Evolutionary conservation across 257 asterid species (phyloP).

Genomic region (Linderniella brevidens): DNA sequence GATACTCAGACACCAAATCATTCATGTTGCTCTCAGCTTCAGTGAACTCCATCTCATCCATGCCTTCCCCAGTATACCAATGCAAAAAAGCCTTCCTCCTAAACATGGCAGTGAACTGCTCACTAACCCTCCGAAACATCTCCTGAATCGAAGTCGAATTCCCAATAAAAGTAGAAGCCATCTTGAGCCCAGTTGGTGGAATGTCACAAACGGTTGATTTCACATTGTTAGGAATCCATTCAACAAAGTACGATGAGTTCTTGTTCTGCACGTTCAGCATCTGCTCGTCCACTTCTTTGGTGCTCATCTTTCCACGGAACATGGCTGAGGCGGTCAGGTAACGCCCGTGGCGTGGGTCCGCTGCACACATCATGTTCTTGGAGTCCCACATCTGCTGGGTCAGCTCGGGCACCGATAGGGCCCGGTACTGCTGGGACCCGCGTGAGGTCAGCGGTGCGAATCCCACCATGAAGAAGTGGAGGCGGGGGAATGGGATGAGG

Average conservation of each 20-base stretch:
- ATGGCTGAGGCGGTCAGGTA: conserved; percentile 5
- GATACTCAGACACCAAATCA: too few relatives aligned
- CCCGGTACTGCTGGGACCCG: not conserved
- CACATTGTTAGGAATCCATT: conserved; percentile 3
- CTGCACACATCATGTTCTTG: not conserved
- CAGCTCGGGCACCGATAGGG: conserved; percentile 1
- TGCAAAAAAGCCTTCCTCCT: conserved; percentile 1
- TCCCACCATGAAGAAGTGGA: conserved; percentile 6
- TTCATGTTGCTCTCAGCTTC: too few relatives aligned
- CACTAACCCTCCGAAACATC: not conserved
- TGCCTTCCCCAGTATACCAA: not conserved
- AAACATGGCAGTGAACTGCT: conserved; percentile 5
- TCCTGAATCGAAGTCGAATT: not conserved
- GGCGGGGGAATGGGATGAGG: conserved; percentile 2
- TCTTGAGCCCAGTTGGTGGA: not conserved
- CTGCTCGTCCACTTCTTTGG: too few relatives aligned
- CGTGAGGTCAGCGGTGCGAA: not conserved
- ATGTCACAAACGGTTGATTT: conserved; percentile 1
- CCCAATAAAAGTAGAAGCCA: conserved; percentile 4
- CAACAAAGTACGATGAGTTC: conserved; percentile 2
- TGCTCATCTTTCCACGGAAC: conserved; percentile 1
- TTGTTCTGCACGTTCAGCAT: too few relatives aligned
- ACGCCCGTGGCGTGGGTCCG: too few relatives aligned
- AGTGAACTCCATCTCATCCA: too few relatives aligned
- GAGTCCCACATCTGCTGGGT: conserved; percentile 7